These are phyloP conservation scores for Ophiostoma pallidulum DNA, from an alignment of 2,329 filamentous ascomycete genomes.

Conservation along the genomic window DNA sequence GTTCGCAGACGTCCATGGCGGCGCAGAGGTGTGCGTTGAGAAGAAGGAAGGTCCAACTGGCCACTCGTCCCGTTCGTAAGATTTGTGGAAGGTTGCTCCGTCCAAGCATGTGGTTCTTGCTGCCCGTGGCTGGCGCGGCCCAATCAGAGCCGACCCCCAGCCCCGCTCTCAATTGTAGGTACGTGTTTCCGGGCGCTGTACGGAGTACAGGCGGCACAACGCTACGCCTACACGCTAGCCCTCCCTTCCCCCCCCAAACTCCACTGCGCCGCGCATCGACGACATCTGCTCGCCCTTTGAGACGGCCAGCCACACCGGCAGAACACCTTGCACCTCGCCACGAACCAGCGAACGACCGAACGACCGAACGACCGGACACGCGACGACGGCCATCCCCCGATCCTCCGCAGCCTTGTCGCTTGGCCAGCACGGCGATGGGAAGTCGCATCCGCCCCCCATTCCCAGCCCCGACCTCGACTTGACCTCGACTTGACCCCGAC, in stretches of 20 bases:
- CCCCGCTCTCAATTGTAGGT: no score
- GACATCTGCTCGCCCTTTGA: background rate
- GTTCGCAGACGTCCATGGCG: constrained; percentile 6
- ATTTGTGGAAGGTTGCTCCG: background rate
- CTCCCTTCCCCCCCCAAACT: no score
- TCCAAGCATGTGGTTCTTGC: constrained; percentile 5
- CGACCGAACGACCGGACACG: no score
- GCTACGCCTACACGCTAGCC: no score
- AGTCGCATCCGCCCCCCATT: constrained; percentile 1
- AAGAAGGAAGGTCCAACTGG: constrained; percentile 3
- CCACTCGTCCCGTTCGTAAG: background rate
- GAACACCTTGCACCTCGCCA: background rate
- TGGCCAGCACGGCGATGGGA: constrained; percentile 6
- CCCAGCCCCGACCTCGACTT: background rate
- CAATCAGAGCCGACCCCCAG: background rate
- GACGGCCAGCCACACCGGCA: background rate
- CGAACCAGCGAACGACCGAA: no score
- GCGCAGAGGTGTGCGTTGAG: background rate
- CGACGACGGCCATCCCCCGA: background rate
- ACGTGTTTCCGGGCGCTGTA: no score
- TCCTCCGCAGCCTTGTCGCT: background rate
- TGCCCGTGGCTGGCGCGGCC: background rate
- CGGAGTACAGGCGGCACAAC: no score
- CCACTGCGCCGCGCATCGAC: no score
- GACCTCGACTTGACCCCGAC: background rate